phyloP scores from a whole-genome alignment of 805 yeast species.

The Candida adriatica region DNA sequence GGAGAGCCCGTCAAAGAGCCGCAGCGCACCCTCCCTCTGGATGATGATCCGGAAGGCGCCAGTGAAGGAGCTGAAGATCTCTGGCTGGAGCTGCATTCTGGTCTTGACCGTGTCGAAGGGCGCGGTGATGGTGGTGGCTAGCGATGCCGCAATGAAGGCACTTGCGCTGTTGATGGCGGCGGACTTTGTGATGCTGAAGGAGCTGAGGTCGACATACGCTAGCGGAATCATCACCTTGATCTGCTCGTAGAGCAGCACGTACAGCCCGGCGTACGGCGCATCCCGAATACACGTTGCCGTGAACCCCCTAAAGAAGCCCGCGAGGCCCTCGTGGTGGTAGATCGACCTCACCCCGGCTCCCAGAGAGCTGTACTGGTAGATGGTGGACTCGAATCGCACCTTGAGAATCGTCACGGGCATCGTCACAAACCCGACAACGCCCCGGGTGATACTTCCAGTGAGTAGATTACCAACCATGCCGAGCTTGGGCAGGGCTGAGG shows the following conservation, averaged over 20 bases:
- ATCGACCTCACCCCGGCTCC: slow-evolving; percentile 54
- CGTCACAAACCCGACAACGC: slow-evolving; percentile 74
- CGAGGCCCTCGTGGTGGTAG: slow-evolving; percentile 41
- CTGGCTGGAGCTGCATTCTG: slow-evolving; percentile 70
- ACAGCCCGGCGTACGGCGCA: slow-evolving; percentile 94
- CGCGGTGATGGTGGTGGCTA: slow-evolving; percentile 82
- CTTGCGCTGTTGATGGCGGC: slow-evolving; percentile 62
- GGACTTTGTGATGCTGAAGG: slow-evolving; percentile 32
- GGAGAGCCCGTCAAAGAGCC: slow-evolving; percentile 78
- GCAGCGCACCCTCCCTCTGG: slow-evolving; percentile 40
- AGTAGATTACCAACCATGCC: slow-evolving; percentile 60
- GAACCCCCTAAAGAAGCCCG: slow-evolving; percentile 81
- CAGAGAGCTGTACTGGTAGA: slow-evolving; percentile 64
- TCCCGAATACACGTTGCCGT: slow-evolving; percentile 85
- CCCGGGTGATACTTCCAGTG: slow-evolving; percentile 76
- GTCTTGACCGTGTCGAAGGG: slow-evolving; percentile 96
- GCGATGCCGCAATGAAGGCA: slow-evolving; percentile 73
- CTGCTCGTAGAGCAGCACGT: slow-evolving; percentile 78
- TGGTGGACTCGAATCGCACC: slow-evolving; percentile 79
- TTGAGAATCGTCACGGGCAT: slow-evolving; percentile 94
- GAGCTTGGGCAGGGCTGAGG: slow-evolving; percentile 61
- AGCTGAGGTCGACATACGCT: not conserved
- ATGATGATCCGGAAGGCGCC: slow-evolving; percentile 33
- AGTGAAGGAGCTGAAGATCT: slow-evolving; percentile 34
- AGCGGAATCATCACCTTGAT: slow-evolving; percentile 52